Evolutionary conservation across 2,329 filamentous ascomycete species (phyloP), one percentile per base, ranked within the genome.

Genomic region (Gremmenia infestans): DNA sequence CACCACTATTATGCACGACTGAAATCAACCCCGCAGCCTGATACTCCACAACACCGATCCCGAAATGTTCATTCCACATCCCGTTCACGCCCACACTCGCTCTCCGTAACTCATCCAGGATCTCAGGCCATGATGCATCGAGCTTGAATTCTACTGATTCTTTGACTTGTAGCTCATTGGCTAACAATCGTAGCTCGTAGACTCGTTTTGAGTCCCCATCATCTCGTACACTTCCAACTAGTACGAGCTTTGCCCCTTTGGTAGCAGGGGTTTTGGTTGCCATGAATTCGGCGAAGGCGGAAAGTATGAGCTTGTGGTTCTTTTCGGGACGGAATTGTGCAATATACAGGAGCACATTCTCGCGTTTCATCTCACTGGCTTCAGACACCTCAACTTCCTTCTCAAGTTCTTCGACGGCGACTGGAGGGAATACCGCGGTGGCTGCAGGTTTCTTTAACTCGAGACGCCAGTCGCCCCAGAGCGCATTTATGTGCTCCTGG

Each of bases 1-100:
- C 94, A 8, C 93, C 94, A 50, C 89, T 94, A 72, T 97, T 80
- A 67, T 99, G 94, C 8, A 97, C 94, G 0, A 99, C 92, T 5
- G 88, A 86, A 55, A 99, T 91, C 56, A 99, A 77, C 1, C 94
- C 94, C 0, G 94, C 94, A 4, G 94, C 94, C 70, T 97, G 92
- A 70, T 97, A 99, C 76, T 99, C 94, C 42, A 99, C 94, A 15
- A 97, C 92, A 1, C 94, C 94, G 57, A 99, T 99, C 22, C 94
- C 94, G 70, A 99, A 99, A 72, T 99, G 94, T 75, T 99, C 94
- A 71, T 97, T 97, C 93, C 94, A 99, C 94, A 99, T 99, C 67
- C 89, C 91, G 66, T 99, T 99, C 32, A 96, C 91, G 50, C 94
- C 94, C 1, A 99, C 82, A 17, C 85, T 93, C 4, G 88, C 86